phyloP scores from a whole-genome alignment of 1,139 yeast species.

The Nematodospora anomalae region DNA sequence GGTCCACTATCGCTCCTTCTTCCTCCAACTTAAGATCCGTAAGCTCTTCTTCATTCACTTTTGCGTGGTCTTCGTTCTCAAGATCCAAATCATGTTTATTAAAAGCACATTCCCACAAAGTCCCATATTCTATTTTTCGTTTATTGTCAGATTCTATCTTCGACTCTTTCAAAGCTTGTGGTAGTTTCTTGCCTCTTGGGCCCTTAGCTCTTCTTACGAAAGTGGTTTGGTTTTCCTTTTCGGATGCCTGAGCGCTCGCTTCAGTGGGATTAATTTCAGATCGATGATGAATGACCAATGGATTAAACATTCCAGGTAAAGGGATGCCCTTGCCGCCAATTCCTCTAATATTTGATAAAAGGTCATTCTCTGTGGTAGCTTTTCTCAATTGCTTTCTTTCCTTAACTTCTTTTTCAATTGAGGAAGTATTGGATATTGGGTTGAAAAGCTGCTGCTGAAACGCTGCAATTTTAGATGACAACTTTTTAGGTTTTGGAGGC shows the following conservation, averaged over 20 bases:
- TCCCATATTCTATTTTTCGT: slow-evolving; percentile 32
- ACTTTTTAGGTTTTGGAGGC: slow-evolving; percentile 73
- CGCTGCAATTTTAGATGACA: slow-evolving; percentile 76
- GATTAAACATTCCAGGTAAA: slow-evolving; percentile 61
- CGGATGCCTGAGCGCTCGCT: slow-evolving; percentile 3
- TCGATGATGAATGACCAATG: slow-evolving; percentile 13
- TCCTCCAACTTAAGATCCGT: slow-evolving; percentile 1
- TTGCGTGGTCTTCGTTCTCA: slow-evolving; percentile 2
- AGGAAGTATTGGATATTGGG: slow-evolving; percentile 30
- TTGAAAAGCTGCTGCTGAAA: slow-evolving; percentile 53
- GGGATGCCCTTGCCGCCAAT: slow-evolving; percentile 56
- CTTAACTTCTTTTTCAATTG: slow-evolving; percentile 1
- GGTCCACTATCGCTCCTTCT: background rate
- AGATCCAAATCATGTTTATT: slow-evolving; percentile 3
- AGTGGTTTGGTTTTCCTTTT: slow-evolving; percentile 7
- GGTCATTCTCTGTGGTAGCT: background rate
- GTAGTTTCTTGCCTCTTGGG: slow-evolving; percentile 76
- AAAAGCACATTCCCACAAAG: slow-evolving; percentile 37
- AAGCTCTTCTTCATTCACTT: slow-evolving; percentile 1
- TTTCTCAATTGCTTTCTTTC: background rate
- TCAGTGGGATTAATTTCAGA: slow-evolving; percentile 9
- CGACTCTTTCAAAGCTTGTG: slow-evolving; percentile 56
- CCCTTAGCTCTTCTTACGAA: slow-evolving; percentile 57
- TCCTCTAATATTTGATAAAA: slow-evolving; percentile 17
- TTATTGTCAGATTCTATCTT: slow-evolving; percentile 30